phyloP scores from a whole-genome alignment of 495 filamentous ascomycete species.

The Trichoderma asperelloides region DNA sequence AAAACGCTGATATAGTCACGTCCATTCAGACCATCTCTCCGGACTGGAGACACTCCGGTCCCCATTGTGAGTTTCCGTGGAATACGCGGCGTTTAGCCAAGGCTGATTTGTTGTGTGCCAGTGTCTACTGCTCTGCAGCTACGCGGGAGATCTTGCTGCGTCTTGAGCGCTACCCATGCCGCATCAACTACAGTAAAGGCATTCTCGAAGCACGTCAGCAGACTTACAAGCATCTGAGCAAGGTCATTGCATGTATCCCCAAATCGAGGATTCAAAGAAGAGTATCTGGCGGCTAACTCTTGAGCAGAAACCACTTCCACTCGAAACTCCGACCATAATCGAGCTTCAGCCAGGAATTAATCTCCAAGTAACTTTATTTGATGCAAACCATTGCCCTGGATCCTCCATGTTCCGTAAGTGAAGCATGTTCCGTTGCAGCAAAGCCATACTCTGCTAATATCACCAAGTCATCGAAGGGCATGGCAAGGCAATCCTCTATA shows the following conservation, averaged over 20 bases:
- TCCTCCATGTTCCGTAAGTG: slow-evolving; percentile 73
- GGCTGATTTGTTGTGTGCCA: slow-evolving; percentile 13
- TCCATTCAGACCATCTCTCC: slow-evolving; percentile 83
- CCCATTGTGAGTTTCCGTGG: slow-evolving; percentile 47
- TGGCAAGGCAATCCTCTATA: slow-evolving; percentile 74
- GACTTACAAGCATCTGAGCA: slow-evolving; percentile 66
- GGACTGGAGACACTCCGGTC: slow-evolving; percentile 69
- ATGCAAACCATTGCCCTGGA: slow-evolving; percentile 89
- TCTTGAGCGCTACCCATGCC: slow-evolving; percentile 67
- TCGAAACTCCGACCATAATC: slow-evolving; percentile 72
- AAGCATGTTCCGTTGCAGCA: not conserved
- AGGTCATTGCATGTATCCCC: slow-evolving; percentile 44
- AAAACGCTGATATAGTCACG: slow-evolving; percentile 51
- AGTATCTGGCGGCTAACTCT: slow-evolving; percentile 9
- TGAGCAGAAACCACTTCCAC: slow-evolving; percentile 63
- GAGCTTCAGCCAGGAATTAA: slow-evolving; percentile 58
- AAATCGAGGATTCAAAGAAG: slow-evolving; percentile 15
- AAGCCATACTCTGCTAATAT: not conserved
- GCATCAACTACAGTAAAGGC: slow-evolving; percentile 70
- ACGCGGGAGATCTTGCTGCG: slow-evolving; percentile 71
- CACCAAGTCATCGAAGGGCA: slow-evolving; percentile 63
- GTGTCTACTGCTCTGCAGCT: slow-evolving; percentile 79
- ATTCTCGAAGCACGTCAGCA: slow-evolving; percentile 62
- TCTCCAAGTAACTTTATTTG: slow-evolving; percentile 74
- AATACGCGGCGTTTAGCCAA: slow-evolving; percentile 5